Base-by-base conservation (phyloP, 306 rosid genomes). In the Elaeagnus macrophylla region DNA sequence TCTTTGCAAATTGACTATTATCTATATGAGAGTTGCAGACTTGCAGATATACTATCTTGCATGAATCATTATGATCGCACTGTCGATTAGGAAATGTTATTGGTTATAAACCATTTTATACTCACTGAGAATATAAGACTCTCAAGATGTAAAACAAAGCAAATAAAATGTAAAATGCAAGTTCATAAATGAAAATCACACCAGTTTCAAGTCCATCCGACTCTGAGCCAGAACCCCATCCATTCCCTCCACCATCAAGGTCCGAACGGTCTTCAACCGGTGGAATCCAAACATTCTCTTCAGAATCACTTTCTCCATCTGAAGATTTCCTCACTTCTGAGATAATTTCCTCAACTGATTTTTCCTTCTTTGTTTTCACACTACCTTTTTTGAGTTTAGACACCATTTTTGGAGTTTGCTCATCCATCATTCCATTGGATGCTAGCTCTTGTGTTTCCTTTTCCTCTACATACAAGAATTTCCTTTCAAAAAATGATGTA, bases 201-300 rank as follows among this genome's bases (percentile, higher is more conserved):
- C 43, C 46, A 59, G 42, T 43, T 86, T 96, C 93, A 17, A 61
- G 69, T 58, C 39, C 70, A 67, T 65, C 93, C 7, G 77, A 86
- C 54, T 80, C 89, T 9, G 82, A 70, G 58, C 57, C 80, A 1
- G 95, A 84, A 58, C 69, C 79, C 97, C 97, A 91, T 68, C 94
- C 70, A 60, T 81, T 85, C 37, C 84, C 80, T 32, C 97, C 86
- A 16, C 79, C 80, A 51, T 91, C 97, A 39, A 71, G 63, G 65
- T 86, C 97, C 97, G 96, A 83, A 8, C 97, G 88, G n/a, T 75
- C 82, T 41, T 95, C 96, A 40, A 19, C 69, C 9, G 88, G 86
- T 67, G 97, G 97, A 74, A 74, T 73, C 97, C 97, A 90, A 58
- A 90, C 81, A 57, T 77, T 78, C 11, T 90, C 94, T 71, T 79